Conservation (phyloP, 2,329 filamentous ascomycete genomes). For the Thielaviopsis punctulata region DNA sequence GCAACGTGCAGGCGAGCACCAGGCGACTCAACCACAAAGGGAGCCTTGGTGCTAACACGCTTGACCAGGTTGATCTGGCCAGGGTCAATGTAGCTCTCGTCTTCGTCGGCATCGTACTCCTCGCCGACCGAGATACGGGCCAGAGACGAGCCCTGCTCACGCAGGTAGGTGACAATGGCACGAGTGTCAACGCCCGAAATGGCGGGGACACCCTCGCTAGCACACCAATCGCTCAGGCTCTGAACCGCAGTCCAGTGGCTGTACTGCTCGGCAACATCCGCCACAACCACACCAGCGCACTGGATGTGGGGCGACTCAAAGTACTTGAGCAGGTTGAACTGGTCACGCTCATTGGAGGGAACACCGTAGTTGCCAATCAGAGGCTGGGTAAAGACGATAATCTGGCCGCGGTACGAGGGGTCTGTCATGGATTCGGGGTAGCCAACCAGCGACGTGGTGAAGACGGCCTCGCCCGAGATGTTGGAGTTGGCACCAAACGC, state of each 20-base stretch:
- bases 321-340: conserved; percentile 85
- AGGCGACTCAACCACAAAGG: conserved; percentile 81
- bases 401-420: conserved; percentile 81
- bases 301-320: conserved; percentile 98
- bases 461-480: conserved; percentile 94
- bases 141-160: conserved; percentile 91
- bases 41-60: conserved; percentile 93
- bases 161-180: conserved; percentile 85
- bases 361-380: conserved; percentile 98
- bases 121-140: conserved; percentile 90
- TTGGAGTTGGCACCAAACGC: conserved; percentile 94
- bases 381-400: conserved; percentile 94
- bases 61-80: conserved; percentile 93
- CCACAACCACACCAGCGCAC: conserved; percentile 87
- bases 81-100: conserved; percentile 88
- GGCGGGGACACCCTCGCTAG: conserved; percentile 84
- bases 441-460: conserved; percentile 92
- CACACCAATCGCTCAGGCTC: conserved; percentile 84
- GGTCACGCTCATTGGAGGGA: conserved; percentile 67
- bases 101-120: conserved; percentile 96
- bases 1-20: conserved; percentile 79
- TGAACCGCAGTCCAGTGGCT: conserved; percentile 98
- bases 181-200: conserved; percentile 96
- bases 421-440: conserved; percentile 93
- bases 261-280: conserved; percentile 84